Conservation (phyloP, 2,329 filamentous ascomycete genomes). For the Neocucurbitaria cava region DNA sequence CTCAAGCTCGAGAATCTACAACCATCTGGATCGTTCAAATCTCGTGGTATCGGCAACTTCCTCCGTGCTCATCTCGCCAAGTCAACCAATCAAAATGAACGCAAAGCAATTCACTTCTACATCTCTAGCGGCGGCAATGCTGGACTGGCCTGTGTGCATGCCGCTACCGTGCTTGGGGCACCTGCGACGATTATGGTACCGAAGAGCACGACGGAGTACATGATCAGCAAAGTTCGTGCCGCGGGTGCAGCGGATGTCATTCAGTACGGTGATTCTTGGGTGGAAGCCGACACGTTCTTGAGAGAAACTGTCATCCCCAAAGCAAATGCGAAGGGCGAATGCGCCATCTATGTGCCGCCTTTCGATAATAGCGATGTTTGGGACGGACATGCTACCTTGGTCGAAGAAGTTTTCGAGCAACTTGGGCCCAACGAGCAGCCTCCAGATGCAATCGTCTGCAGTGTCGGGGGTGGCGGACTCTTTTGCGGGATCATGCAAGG, state of each 20-base stretch:
- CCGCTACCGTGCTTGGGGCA: conserved; percentile 66
- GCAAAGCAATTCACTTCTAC: conserved; percentile 69
- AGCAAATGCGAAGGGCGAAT: conserved; percentile 16
- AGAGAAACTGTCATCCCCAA: conserved; percentile 59
- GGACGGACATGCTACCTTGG: conserved; percentile 66
- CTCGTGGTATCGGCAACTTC: conserved; percentile 72
- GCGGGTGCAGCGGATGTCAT: conserved; percentile 71
- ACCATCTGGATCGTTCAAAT: conserved; percentile 84
- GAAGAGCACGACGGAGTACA: conserved; percentile 65
- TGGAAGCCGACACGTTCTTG: conserved; percentile 71
- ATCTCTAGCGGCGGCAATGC: conserved; percentile 81
- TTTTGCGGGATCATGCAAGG: conserved; percentile 76
- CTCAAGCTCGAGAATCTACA: conserved; percentile 85
- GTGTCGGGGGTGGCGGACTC: conserved; percentile 78
- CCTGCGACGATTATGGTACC: conserved; percentile 78
- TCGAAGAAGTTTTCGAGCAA: conserved; percentile 54
- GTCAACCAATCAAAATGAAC: conserved; percentile 23
- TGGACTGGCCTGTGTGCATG: conserved; percentile 77
- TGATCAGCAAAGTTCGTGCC: conserved; percentile 71
- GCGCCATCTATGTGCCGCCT: conserved; percentile 67
- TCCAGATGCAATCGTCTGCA: conserved; percentile 75
- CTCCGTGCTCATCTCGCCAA: conserved; percentile 58
- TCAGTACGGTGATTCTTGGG: conserved; percentile 70
- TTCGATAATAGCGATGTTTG: conserved; percentile 71
- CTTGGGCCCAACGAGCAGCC: conserved; percentile 41